Evolutionary conservation across 2,329 filamentous ascomycete species (phyloP).

Genomic region (Exophiala xenobiotica): DNA sequence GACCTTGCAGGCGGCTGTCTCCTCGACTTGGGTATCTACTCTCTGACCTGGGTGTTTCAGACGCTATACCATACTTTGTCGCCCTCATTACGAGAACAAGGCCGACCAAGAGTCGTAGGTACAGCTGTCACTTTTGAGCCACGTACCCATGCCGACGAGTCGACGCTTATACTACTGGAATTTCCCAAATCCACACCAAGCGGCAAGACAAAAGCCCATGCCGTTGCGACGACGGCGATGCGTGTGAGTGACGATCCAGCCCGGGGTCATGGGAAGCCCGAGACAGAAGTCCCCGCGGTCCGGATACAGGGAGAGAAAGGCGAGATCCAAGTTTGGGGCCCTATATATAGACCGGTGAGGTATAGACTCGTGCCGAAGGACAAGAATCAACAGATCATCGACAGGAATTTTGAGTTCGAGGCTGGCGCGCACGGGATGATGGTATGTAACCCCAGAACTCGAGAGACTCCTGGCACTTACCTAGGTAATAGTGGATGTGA

Average conservation of each 20-base stretch:
- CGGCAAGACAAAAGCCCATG: conserved; percentile 59
- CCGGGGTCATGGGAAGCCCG: conserved; percentile 21
- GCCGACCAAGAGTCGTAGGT: conserved; percentile 54
- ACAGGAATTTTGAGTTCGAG: conserved; percentile 23
- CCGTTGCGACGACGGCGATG: conserved; percentile 33
- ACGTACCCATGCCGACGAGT: conserved; percentile 33
- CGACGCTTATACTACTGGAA: conserved; percentile 33
- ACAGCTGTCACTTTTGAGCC: conserved; percentile 42
- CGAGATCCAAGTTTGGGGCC: conserved; percentile 33
- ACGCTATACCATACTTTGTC: conserved; percentile 59
- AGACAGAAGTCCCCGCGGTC: conserved; percentile 29
- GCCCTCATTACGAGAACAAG: conserved; percentile 7
- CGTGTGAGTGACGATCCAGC: conserved; percentile 31
- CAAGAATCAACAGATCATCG: conserved; percentile 38
- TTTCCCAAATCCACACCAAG: conserved; percentile 23
- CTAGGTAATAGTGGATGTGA: background rate
- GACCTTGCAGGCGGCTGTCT: conserved; percentile 80
- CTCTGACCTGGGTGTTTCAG: conserved; percentile 80
- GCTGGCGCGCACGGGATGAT: conserved; percentile 26
- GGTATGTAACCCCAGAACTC: conserved; percentile 7
- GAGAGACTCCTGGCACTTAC: background rate
- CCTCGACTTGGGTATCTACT: conserved; percentile 83
- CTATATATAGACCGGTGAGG: conserved; percentile 41
- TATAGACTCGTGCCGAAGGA: conserved; percentile 75
- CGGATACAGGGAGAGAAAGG: conserved; percentile 33